Base-by-base conservation (phyloP, 129 eudicot species). In the Saposhnikovia divaricata region DNA sequence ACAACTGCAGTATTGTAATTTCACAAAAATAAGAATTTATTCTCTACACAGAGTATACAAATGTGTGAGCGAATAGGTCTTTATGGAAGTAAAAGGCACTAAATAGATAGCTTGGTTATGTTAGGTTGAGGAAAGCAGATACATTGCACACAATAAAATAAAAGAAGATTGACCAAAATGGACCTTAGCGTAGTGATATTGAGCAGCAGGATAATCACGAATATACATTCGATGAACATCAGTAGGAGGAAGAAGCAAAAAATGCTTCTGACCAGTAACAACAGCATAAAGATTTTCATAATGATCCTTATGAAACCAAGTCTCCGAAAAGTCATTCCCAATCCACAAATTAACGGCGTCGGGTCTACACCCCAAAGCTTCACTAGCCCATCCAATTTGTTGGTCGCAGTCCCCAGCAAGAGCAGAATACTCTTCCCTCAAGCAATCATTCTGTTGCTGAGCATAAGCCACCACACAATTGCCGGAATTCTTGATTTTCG, bases 301-400 rank as follows among this genome's bases (percentile, higher is more conserved):
- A 83, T 92, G 97, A 77, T 95, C 99, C 86, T 92, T 95, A 82
- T 95, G 99, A 84, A 95, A 95, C 51, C 90, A 92, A 66, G 96
- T 95, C 74, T 87, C 91, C 0, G 96, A 90, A 16, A 80, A 53
- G 0, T 80, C 72, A 70, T 90, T 92, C 72, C 99, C 97, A 72
- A 95, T 85, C 99, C 99, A 95, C 79, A 95, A 79, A 85, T 95
- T 95, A 74, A 95, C 99, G 12, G 99, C 97, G 70, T 95, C 97
- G 4, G 99, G 99, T 3, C 18, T 28, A 47, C 88, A 79, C 14
- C 97, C 97, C 9, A 95, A 65, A 16, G 97, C 97, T 78, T 89
- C 95, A 0, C 81, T 83, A 16, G 99, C 99, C 99, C 99, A 95
- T n/a, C 72, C 40, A 48, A 95, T 72, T 59, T 95, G 81, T 3